Base-by-base conservation (phyloP, 2,329 filamentous ascomycete species). In the Hortaea sp. region DNA sequence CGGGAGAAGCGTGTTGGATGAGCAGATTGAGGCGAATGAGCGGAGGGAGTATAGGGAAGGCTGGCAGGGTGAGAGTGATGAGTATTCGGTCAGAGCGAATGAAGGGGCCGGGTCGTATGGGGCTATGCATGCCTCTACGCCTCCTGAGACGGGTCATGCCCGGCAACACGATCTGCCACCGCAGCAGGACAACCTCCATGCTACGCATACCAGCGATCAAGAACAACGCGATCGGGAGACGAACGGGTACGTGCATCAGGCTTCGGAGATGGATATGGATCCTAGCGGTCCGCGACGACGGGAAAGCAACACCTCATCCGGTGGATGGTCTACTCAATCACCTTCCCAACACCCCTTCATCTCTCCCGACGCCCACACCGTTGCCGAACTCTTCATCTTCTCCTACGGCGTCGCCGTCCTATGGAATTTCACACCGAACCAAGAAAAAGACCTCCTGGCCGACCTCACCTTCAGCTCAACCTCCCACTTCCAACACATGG, bases 381-480 rank as follows among this genome's bases (percentile, higher is more conserved):
- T 94, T 61, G 90, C 87, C 38, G 92, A 98, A 68, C 87, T 97
- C 79, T 97, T 95, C 63, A 84, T 98, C 57, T 97, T 94, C 66
- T 90, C 86, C 11, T 98, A 98, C 61, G 92, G 92, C 13, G 90
- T 98, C 0, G 90, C 92, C 0, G 92, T 98, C 5, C 95, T 98
- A 64, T 98, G 92, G 92, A 98, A 98, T 65, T 95, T 98, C 58
- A 90, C 87, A 7, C 89, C 95, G 65, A 79, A 84, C 53, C 92
- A 98, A 64, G 92, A 98, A 65, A 95, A 95, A 66, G 89, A 95
- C 58, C 87, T 97, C 41, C 77, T 98, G 20, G 92, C 92, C 35
- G 92, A 98, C 65, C 72, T 98, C 45, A 92, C 88, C 1, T 97
- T 98, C 67, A 86, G 86, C 7, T 57, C 58, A 37, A 50, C 12